phyloP scores from a whole-genome alignment of 2,329 filamentous ascomycete genomes.

The Colletotrichum endophyticum region DNA sequence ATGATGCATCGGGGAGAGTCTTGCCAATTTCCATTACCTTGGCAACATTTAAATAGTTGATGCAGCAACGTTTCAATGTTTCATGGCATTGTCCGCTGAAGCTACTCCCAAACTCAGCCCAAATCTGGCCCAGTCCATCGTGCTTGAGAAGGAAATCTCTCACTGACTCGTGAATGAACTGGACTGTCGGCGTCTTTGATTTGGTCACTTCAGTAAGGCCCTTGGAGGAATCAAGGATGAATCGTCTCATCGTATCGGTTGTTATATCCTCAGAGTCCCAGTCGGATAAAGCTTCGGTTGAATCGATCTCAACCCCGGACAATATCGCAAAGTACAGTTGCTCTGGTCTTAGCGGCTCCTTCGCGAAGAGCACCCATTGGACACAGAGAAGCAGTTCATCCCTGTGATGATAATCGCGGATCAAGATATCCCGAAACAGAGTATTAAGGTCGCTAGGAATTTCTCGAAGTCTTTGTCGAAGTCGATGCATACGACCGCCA shows the following conservation, averaged over 20 bases:
- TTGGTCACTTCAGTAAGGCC: constrained; percentile 47
- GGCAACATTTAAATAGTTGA: neutral
- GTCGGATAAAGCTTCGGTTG: constrained; percentile 15
- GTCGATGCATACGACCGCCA: constrained; percentile 26
- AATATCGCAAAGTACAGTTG: constrained; percentile 48
- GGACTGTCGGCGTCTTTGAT: constrained; percentile 34
- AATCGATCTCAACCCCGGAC: constrained; percentile 17
- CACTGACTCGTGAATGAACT: constrained; percentile 55
- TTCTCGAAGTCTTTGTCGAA: constrained; percentile 26
- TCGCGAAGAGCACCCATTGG: constrained; percentile 55
- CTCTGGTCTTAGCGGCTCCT: constrained; percentile 38
- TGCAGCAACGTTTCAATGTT: neutral
- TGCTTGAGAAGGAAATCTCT: constrained; percentile 44
- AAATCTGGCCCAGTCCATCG: constrained; percentile 24
- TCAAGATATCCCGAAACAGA: constrained; percentile 53
- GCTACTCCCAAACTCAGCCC: neutral
- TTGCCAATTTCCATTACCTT: neutral
- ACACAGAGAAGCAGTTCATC: constrained; percentile 46
- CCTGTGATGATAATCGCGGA: constrained; percentile 43
- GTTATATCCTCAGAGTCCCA: constrained; percentile 19
- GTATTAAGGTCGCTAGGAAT: constrained; percentile 42
- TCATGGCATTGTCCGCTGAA: neutral
- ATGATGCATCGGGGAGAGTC: accelerated
- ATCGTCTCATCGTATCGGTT: constrained; percentile 30
- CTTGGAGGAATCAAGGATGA: constrained; percentile 45